Conservation (phyloP, 257 asterid species). For the Ilex asprella region DNA sequence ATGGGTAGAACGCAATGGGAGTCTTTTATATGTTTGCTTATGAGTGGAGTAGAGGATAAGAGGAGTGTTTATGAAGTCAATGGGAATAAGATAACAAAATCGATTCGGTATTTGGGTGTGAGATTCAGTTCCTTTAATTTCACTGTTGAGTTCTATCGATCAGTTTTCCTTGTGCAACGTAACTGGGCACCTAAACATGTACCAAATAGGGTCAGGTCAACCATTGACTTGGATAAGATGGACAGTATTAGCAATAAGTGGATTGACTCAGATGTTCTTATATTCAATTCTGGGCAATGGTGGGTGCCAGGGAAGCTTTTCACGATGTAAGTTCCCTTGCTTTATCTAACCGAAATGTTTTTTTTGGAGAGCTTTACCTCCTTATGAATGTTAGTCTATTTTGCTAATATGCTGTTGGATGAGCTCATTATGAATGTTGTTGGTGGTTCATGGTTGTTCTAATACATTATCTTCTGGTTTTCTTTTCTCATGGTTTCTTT, state of each 20-base stretch:
- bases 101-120: constrained; percentile 58
- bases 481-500: too few relatives aligned
- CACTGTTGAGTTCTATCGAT: constrained; percentile 60
- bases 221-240: constrained; percentile 49
- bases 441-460: too few relatives aligned
- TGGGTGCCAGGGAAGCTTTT: constrained; percentile 76
- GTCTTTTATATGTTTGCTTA: constrained; percentile 67
- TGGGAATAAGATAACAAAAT: constrained; percentile 54
- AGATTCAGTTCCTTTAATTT: constrained; percentile 61
- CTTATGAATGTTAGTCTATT: too few relatives aligned
- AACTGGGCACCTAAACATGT: constrained; percentile 51
- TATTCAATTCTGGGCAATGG: constrained; percentile 80
- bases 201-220: constrained; percentile 57
- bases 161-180: constrained; percentile 73
- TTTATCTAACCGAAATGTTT: neutral
- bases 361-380: too few relatives aligned
- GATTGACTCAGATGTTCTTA: constrained; percentile 59
- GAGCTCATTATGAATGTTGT: too few relatives aligned
- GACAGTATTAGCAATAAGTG: constrained; percentile 64
- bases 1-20: constrained; percentile 90
- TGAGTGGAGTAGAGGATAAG: constrained; percentile 65
- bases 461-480: too few relatives aligned
- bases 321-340: constrained; percentile 43
- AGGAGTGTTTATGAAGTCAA: constrained; percentile 60
- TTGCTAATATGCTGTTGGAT: too few relatives aligned